Conservation (phyloP, 2,329 filamentous ascomycete species). For the Monascus ruber region DNA sequence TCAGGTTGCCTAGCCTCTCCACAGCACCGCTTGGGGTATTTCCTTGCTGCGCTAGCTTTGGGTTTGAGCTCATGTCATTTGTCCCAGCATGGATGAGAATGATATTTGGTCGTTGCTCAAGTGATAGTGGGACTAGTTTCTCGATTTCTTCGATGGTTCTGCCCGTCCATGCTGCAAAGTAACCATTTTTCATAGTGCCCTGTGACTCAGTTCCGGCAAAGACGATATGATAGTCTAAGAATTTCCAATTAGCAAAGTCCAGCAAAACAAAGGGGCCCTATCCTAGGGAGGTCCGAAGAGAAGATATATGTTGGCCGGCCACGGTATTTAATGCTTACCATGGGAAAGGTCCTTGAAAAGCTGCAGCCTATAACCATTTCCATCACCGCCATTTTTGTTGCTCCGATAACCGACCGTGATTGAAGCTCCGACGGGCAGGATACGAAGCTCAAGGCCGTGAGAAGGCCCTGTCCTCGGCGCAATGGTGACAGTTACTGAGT, state of each 20-base stretch:
- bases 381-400: neutral
- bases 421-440: neutral
- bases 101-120: neutral
- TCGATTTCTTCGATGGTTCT: neutral
- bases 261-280: neutral
- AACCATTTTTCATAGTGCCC: neutral
- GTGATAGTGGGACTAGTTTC: neutral
- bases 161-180: neutral
- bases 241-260: neutral
- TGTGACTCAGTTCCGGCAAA: neutral
- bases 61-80: neutral
- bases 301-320: too few relatives aligned
- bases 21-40: neutral
- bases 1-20: neutral
- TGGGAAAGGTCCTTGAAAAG: neutral
- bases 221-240: neutral
- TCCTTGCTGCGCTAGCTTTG: neutral
- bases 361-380: neutral
- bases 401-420: constrained; percentile 1
- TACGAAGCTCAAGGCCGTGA: neutral
- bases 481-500: too few relatives aligned
- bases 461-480: neutral
- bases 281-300: too few relatives aligned
- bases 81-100: neutral
- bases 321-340: neutral